Base-by-base conservation (phyloP, 176 grass and related monocot genomes). In the Aegilops speltoides region DNA sequence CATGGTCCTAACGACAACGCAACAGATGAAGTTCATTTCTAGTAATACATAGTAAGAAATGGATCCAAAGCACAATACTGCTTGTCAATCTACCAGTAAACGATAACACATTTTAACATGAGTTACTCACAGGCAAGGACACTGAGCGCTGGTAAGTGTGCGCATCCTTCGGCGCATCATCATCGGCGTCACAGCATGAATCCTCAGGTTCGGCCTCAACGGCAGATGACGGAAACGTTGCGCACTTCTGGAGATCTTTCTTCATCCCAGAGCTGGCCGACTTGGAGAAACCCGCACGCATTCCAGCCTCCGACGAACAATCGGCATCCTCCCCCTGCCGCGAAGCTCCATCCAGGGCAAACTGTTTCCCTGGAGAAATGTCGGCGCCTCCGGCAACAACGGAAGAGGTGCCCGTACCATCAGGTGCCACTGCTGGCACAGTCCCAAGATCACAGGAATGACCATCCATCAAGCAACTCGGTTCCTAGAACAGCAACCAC, bases 81-180 rank as follows among this genome's bases (percentile, higher is more conserved):
- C 4, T 19, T 45, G n/a, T 2, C 23, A 16, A 40, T 79, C 59
- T 40, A 14, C 6, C 40, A 19, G 54, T 3, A 46, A 70, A 71
- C 1, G 40, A 57, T 66, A 28, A 23, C 28, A 46, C 7, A 7
- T 7, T 15, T 61, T 6, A 70, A 23, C 28, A 73, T 3, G 4
- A 83, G 73, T 61, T 68, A 90, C 91, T 88, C 79, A 93, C 91
- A 56, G 91, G 91, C 1, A 93, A 65, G 20, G 88, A 93, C 19
- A 86, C 8, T 0, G 88, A 90, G 19, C 91, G 88, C 79, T 79
- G 88, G 38, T 83, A 93, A 63, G 79, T 43, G 59, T 79, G 82
- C 0, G 52, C 65, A 69, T 26, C 60, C 24, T 15, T 68, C 0
- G 15, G 23, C 1, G 8, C 25, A 2, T 33, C 59, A 3, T 33